Conservation (phyloP, 208 protist genomes). For the Tritrichomonas musculus region DNA sequence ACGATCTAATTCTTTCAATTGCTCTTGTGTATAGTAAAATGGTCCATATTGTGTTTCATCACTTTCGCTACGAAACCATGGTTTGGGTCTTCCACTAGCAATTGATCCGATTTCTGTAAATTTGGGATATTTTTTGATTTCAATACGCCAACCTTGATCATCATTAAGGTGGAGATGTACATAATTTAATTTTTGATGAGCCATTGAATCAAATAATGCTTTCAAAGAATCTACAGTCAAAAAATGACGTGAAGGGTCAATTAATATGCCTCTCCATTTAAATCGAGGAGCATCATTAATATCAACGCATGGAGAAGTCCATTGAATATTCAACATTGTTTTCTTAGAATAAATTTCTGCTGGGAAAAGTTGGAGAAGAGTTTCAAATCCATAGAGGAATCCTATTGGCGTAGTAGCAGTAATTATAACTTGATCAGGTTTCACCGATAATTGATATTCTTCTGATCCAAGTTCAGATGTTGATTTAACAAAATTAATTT, state of each 20-base stretch:
- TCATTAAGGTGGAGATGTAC: constrained; percentile 24
- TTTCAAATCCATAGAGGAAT: background rate
- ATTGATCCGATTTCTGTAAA: background rate
- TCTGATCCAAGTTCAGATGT: background rate
- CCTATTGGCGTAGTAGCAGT: background rate
- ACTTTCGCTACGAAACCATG: background rate
- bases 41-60: background rate
- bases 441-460: background rate
- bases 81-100: background rate
- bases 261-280: background rate
- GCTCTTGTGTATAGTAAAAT: constrained; percentile 20
- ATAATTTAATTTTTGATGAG: background rate
- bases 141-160: background rate
- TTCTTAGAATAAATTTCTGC: background rate
- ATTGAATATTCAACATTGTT: background rate
- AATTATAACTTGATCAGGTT: background rate
- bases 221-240: background rate
- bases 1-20: constrained; percentile 12
- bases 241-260: constrained; percentile 10
- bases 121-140: constrained; percentile 12
- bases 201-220: background rate
- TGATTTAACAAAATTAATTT: too few species aligned
- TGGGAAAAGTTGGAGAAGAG: background rate
- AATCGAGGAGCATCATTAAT: constrained; percentile 10
- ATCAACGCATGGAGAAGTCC: background rate